A percentile compares a stretch with the other conserved stretches of the same genome.
Evolutionary conservation across 257 asterid species (phyloP).

Genomic region (Anisodus tanguticus): DNA sequence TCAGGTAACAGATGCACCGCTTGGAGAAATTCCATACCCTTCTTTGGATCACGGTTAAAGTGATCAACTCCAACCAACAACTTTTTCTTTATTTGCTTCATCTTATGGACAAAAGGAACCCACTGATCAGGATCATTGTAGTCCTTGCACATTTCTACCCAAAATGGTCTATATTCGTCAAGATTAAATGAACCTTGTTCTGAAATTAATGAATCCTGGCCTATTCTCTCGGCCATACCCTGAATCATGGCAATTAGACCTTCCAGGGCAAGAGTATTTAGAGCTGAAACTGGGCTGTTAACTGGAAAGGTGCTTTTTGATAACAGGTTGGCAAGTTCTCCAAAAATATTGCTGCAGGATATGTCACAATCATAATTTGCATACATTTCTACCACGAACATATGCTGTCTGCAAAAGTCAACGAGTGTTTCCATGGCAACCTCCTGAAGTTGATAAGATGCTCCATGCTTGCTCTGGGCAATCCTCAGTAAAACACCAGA

Average conservation of each 20-base stretch:
- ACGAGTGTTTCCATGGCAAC: constrained; percentile 96
- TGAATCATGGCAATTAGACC: constrained; percentile 87
- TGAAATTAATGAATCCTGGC: constrained; percentile 55
- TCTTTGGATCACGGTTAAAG: constrained; percentile 82
- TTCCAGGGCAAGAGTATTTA: constrained; percentile 86
- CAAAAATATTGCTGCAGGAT: constrained; percentile 79
- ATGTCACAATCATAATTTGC: constrained; percentile 94
- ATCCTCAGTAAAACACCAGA: constrained; percentile 78
- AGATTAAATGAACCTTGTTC: constrained; percentile 48
- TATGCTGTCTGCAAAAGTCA: constrained; percentile 93
- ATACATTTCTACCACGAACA: constrained; percentile 75
- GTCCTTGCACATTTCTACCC: constrained; percentile 70
- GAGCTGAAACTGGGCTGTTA: constrained; percentile 79
- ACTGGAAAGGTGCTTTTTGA: constrained; percentile 95
- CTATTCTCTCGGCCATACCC: constrained; percentile 82
- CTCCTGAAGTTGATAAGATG: constrained; percentile 93
- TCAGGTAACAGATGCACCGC: constrained; percentile 72
- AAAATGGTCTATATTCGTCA: constrained; percentile 67
- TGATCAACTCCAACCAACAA: constrained; percentile 85
- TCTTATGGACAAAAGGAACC: constrained; percentile 78
- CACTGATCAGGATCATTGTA: constrained; percentile 65
- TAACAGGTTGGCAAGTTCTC: constrained; percentile 75
- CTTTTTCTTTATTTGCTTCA: constrained; percentile 75
- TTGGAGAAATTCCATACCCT: constrained; percentile 84
- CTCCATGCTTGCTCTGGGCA: constrained; percentile 82